phyloP scores from a whole-genome alignment of 768 basidiomycete genomes.

The Pholiota conissans region DNA sequence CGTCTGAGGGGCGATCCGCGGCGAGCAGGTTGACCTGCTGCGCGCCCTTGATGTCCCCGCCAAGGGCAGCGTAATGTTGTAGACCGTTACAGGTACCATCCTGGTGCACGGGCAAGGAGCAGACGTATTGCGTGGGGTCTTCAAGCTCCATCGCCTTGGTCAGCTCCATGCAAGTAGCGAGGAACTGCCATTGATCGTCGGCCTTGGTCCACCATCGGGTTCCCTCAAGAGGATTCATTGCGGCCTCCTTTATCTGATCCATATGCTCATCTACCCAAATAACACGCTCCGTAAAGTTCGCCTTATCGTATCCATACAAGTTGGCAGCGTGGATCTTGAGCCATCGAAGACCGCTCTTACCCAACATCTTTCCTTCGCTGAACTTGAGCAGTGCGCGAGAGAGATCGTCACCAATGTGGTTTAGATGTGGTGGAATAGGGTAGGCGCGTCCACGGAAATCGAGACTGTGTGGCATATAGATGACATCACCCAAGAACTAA shows the following conservation, averaged over 20 bases:
- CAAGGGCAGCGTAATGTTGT: slow-evolving; percentile 98
- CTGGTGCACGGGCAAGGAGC: slow-evolving; percentile 89
- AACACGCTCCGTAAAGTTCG: slow-evolving; percentile 90
- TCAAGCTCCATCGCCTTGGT: slow-evolving; percentile 71
- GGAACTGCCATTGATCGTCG: slow-evolving; percentile 97
- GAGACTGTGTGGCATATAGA: slow-evolving; percentile 94
- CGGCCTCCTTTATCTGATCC: slow-evolving; percentile 81
- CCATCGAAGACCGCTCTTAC: slow-evolving; percentile 86
- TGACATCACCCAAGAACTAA: slow-evolving; percentile 82
- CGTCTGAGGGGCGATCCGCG: slow-evolving; percentile 87
- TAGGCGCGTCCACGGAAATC: slow-evolving; percentile 98
- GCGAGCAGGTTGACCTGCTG: slow-evolving; percentile 88
- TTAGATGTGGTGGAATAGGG: slow-evolving; percentile 93
- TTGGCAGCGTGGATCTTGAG: slow-evolving; percentile 95
- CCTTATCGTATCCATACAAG: slow-evolving; percentile 93
- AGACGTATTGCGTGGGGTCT: slow-evolving; percentile 62
- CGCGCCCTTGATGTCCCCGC: slow-evolving; percentile 88
- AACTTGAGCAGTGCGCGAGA: slow-evolving; percentile 86
- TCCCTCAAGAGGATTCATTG: slow-evolving; percentile 79
- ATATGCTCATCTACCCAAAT: slow-evolving; percentile 71
- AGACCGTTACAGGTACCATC: slow-evolving; percentile 98
- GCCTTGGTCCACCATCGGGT: slow-evolving; percentile 86
- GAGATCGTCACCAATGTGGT: slow-evolving; percentile 94
- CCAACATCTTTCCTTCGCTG: slow-evolving; percentile 75
- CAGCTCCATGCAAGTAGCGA: slow-evolving; percentile 92